These are phyloP conservation scores for Artemisia argyi DNA, from an alignment of 129 eudicot species.

Conservation along the genomic window DNA sequence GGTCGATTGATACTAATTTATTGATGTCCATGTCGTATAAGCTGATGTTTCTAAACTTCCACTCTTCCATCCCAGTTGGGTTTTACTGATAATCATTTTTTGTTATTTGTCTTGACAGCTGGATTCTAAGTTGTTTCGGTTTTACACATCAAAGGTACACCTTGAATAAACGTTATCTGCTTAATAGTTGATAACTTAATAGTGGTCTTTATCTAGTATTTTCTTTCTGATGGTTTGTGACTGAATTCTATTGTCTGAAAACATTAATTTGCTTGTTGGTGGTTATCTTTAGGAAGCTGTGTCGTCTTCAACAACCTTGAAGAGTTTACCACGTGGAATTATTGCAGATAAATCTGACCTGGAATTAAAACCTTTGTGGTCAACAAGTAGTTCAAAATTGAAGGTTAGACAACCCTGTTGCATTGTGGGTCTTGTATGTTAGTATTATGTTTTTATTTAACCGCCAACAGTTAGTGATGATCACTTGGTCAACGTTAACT, in stretches of 20 bases:
- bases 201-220: slow-evolving; percentile 5
- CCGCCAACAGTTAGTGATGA: background rate
- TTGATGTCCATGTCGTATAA: slow-evolving; percentile 5
- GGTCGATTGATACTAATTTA: background rate
- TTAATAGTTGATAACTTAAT: background rate
- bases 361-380: slow-evolving; percentile 90
- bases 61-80: background rate
- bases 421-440: background rate
- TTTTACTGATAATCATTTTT: slow-evolving; percentile 15
- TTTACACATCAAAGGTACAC: slow-evolving; percentile 58
- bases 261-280: slow-evolving; percentile 13
- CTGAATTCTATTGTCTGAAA: background rate
- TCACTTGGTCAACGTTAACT: background rate
- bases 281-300: slow-evolving; percentile 46
- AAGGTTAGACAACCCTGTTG: slow-evolving; percentile 45
- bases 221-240: background rate
- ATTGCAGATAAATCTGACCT: slow-evolving; percentile 77
- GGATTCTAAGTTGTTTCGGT: slow-evolving; percentile 63
- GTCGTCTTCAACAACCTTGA: slow-evolving; percentile 40
- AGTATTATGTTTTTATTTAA: slow-evolving; percentile 11
- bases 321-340: slow-evolving; percentile 85
- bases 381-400: slow-evolving; percentile 57
- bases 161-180: slow-evolving; percentile 10
- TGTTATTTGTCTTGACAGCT: slow-evolving; percentile 48
- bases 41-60: slow-evolving; percentile 13